Evolutionary conservation across 768 basidiomycete genomes (phyloP), one percentile per base, ranked within the genome.

Genomic region (Dioszegia crocea): DNA sequence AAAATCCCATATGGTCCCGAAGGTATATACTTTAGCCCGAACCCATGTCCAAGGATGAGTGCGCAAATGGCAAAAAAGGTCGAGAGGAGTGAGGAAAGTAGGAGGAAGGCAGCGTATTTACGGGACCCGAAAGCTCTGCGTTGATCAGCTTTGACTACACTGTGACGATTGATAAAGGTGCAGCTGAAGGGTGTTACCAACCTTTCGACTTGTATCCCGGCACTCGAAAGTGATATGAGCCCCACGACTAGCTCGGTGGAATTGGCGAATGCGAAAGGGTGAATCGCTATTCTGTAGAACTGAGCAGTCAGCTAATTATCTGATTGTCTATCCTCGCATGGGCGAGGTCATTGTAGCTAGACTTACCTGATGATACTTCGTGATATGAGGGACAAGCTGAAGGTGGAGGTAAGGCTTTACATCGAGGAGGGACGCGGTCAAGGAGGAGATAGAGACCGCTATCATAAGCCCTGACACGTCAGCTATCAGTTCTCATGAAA

Each of bases 361-460:
- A 63, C 76, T 49, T 79, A 89, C 91, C 81, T 94, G 91, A 69
- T 89, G 88, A 74, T 93, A 84, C 53, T 84, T 84, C n/a, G 89
- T 90, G 47, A 96, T 82, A 73, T 96, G 91, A 1, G 91, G 92
- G 19, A 88, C 83, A 39, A 93, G 83, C 86, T 91, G 91, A 2
- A 96, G 80, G 74, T 92, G 88, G 59, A 91, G 82, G 74, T 91
- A 89, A 68, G 91, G 86, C 74, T 93, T 94, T 65, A 89, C 79
- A 67, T 92, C 91, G 70, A 92, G 87, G 30, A 94, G 73, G 0
- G 88, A 86, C 44, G 82, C 85, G 5, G 84, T 71, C 55, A 92
- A 80, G n/a, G 92, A 89, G 2, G 84, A 82, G 44, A 88, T 59
- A 29, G 84, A 90, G 44, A 83, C 79, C 49, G 81, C 79, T 57